Evolutionary conservation across 2,329 filamentous ascomycete species (phyloP).

Genomic region (Drechmeria coniospora): DNA sequence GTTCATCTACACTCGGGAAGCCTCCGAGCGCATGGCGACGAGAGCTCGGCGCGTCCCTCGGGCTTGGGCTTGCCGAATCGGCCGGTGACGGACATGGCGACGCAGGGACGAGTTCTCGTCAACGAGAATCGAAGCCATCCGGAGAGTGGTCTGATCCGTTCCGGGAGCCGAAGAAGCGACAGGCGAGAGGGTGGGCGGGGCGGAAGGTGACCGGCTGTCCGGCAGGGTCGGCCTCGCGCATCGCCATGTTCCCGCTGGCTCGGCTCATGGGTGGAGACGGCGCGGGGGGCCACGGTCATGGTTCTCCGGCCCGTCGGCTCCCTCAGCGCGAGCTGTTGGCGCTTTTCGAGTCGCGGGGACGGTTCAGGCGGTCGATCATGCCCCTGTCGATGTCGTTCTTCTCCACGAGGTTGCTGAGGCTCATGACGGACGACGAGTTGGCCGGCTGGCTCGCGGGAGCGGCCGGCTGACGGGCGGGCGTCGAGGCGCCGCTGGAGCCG

Average conservation of each 20-base stretch:
- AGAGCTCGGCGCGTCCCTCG: too few species aligned
- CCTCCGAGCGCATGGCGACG: too few species aligned
- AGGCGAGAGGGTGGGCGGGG: too few species aligned
- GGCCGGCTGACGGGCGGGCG: slow-evolving; percentile 14
- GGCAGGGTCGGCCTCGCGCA: slow-evolving; percentile 6
- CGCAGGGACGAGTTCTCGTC: slow-evolving; percentile 8
- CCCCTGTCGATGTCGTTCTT: slow-evolving; percentile 37
- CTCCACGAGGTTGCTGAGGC: slow-evolving; percentile 34
- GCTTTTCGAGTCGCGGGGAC: slow-evolving; percentile 11
- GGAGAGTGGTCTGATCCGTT: slow-evolving; percentile 1
- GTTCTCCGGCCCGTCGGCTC: too few species aligned
- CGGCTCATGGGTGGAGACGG: too few species aligned
- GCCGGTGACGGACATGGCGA: slow-evolving; percentile 1
- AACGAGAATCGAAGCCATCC: slow-evolving; percentile 5
- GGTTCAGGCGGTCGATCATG: slow-evolving; percentile 38
- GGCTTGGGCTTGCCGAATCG: slow-evolving; percentile 1
- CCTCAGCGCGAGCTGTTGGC: slow-evolving; percentile 5
- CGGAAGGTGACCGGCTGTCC: slow-evolving; percentile 6
- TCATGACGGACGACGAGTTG: slow-evolving; percentile 31
- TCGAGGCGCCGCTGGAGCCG: slow-evolving; percentile 21
- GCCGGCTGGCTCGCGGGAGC: slow-evolving; percentile 8
- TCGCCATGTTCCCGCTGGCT: too few species aligned
- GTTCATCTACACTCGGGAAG: slow-evolving; percentile 4
- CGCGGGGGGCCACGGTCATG: too few species aligned
- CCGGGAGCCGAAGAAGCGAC: too few species aligned